These are phyloP conservation scores for Oryza punctata DNA, from an alignment of 176 grass and related monocot genomes.

Conservation along the genomic window DNA sequence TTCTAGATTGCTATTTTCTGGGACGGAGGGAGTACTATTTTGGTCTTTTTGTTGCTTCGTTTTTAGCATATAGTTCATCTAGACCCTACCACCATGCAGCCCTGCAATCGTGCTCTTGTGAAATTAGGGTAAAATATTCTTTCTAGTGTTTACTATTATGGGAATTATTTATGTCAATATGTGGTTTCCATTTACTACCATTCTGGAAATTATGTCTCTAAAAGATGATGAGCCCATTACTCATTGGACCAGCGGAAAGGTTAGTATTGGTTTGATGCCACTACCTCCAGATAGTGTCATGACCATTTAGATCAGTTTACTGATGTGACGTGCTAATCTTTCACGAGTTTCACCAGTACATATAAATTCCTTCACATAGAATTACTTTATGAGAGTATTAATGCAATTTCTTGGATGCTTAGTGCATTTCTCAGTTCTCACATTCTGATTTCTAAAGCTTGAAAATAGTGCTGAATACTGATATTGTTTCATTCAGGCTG, in stretches of 20 bases:
- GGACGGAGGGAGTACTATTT: too few relatives aligned
- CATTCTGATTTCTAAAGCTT: not conserved
- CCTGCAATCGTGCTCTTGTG: not conserved
- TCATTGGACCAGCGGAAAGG: not conserved
- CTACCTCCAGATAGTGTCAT: not conserved
- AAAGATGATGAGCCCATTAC: not conserved
- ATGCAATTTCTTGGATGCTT: not conserved
- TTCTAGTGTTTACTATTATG: not conserved
- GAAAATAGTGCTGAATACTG: not conserved
- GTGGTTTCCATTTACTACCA: not conserved
- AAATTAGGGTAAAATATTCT: not conserved
- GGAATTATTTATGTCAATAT: not conserved
- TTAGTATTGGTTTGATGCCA: not conserved
- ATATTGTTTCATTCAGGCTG: conserved; percentile 40
- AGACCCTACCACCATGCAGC: not conserved
- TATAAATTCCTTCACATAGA: not conserved
- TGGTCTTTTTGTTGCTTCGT: not conserved
- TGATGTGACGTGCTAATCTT: not conserved
- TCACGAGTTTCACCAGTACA: not conserved
- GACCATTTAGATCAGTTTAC: not conserved
- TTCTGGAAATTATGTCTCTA: not conserved
- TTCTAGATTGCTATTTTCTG: too few relatives aligned
- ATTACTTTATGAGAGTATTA: not conserved
- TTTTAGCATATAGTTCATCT: not conserved
- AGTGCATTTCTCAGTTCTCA: not conserved